Percentiles rank a stretch among this genome's conserved stretches.
phyloP scores from a whole-genome alignment of 257 asterid species.

The Lantana camara region DNA sequence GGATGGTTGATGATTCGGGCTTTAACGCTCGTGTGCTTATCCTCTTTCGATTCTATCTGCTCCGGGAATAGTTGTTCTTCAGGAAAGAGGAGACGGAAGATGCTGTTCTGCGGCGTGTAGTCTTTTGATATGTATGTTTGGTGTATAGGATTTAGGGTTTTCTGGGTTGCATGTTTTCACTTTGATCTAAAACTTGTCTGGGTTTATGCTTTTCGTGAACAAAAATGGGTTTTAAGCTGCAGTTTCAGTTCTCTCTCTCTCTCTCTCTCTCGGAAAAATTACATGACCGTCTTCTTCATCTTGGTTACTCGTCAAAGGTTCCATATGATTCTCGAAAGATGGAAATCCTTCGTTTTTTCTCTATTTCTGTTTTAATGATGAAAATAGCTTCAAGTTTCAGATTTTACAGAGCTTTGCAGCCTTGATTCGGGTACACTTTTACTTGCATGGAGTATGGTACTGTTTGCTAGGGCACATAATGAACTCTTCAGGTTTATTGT shows the following conservation, averaged over 20 bases:
- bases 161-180: constrained; percentile 7
- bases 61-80: neutral
- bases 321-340: constrained; percentile 2
- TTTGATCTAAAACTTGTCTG: neutral
- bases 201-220: neutral
- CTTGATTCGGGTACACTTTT: neutral
- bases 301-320: no score
- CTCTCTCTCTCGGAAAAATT: neutral
- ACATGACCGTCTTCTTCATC: no score
- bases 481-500: constrained; percentile 26
- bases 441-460: constrained; percentile 34
- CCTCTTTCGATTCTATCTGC: no score
- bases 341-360: neutral
- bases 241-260: neutral
- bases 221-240: constrained; percentile 2
- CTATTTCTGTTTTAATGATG: neutral
- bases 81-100: neutral
- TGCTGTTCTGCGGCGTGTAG: neutral
- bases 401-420: constrained; percentile 34
- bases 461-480: constrained; percentile 24
- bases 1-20: no score
- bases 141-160: constrained; percentile 24
- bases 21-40: no score
- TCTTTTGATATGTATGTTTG: neutral
- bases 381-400: constrained; percentile 14